phyloP scores from a whole-genome alignment of 1,139 yeast species.

The Yamadazyma triangularis region DNA sequence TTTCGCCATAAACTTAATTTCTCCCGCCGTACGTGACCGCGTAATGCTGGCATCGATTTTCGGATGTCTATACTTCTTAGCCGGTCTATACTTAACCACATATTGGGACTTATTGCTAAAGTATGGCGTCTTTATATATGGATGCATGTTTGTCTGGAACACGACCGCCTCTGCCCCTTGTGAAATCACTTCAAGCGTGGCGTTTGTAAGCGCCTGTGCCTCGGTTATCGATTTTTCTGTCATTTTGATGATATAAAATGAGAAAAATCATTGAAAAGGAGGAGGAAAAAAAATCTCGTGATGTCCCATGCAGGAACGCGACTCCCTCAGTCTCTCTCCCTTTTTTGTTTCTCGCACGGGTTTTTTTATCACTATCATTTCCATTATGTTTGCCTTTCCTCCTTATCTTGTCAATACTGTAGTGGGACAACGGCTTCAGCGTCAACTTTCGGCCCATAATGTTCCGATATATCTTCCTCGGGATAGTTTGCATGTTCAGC shows the following conservation, averaged over 20 bases:
- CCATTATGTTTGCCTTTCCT: conserved; percentile 31
- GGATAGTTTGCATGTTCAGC: background rate
- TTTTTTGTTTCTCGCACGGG: background rate
- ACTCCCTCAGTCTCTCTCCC: too few species aligned
- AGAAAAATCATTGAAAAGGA: too few species aligned
- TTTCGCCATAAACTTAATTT: conserved; percentile 70
- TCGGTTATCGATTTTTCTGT: conserved; percentile 36
- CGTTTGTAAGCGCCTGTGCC: conserved; percentile 41
- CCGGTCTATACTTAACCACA: conserved; percentile 83
- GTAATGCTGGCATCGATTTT: conserved; percentile 72
- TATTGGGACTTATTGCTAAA: conserved; percentile 25
- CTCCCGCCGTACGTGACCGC: conserved; percentile 77
- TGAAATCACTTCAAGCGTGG: conserved; percentile 53
- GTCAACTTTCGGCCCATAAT: conserved; percentile 15
- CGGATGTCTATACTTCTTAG: conserved; percentile 86
- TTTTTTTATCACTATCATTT: background rate
- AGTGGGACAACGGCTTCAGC: conserved; percentile 30
- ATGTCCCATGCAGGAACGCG: too few species aligned
- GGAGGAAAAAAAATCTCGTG: background rate
- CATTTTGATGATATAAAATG: conserved; percentile 29
- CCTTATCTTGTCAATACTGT: conserved; percentile 41
- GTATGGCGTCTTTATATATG: conserved; percentile 36
- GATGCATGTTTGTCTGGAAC: conserved; percentile 61
- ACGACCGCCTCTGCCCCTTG: conserved; percentile 98
- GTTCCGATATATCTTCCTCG: background rate